Percentiles rank a stretch among this genome's conserved stretches.
These are phyloP conservation scores for Neonectria hederae DNA, from an alignment of 2,329 filamentous ascomycete genomes.

Conservation along the genomic window DNA sequence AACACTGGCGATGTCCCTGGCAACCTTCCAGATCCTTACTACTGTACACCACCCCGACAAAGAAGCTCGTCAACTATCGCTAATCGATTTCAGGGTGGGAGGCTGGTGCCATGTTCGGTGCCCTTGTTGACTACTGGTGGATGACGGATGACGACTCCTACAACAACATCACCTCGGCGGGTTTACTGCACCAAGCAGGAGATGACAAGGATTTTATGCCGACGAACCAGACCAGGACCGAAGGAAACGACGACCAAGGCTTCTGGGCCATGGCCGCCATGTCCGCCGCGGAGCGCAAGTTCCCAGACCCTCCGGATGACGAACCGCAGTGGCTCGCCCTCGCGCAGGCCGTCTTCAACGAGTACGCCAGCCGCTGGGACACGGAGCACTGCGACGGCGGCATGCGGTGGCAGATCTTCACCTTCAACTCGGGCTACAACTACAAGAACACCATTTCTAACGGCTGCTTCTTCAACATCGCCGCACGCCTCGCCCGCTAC, in stretches of 20 bases:
- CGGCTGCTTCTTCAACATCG: constrained; percentile 75
- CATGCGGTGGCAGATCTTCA: constrained; percentile 86
- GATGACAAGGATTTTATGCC: constrained; percentile 73
- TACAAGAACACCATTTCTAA: constrained; percentile 77
- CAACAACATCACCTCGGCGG: constrained; percentile 67
- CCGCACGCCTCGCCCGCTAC: constrained; percentile 77
- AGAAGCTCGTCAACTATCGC: constrained; percentile 37
- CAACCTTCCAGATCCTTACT: constrained; percentile 69
- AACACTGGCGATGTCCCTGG: constrained; percentile 67
- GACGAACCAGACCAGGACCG: constrained; percentile 66
- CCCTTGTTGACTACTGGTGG: constrained; percentile 77
- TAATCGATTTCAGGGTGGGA: constrained; percentile 67
- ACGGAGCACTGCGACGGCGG: constrained; percentile 72
- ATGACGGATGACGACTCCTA: constrained; percentile 74
- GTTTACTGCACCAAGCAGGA: constrained; percentile 68
- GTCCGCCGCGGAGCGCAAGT: constrained; percentile 79
- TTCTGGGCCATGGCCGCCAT: constrained; percentile 90
- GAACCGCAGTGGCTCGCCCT: constrained; percentile 79
- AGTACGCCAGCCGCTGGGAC: constrained; percentile 78
- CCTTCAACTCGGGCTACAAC: constrained; percentile 76
- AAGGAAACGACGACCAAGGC: constrained; percentile 80
- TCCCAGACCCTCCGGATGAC: constrained; percentile 70
- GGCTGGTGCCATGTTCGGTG: constrained; percentile 75
- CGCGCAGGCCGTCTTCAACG: constrained; percentile 82
- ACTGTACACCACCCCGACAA: constrained; percentile 62